A percentile compares a stretch with the other conserved stretches of the same genome.
phyloP scores from a whole-genome alignment of 2,329 filamentous ascomycete genomes.

The Bretziella fagacearum region DNA sequence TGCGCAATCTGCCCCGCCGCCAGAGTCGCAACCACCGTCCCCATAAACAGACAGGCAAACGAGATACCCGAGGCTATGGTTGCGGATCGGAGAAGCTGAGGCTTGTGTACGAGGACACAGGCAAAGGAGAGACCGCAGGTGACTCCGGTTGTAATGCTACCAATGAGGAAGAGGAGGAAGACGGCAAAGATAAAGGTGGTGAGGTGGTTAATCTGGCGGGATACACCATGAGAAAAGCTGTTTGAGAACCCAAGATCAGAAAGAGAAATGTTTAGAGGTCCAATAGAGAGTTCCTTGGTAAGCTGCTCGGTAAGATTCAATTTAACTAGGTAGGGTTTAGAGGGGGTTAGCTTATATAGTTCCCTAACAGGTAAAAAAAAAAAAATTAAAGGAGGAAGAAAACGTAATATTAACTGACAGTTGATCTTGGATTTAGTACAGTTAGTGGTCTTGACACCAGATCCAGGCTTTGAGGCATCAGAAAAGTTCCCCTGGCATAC shows the following conservation, averaged over 20 bases:
- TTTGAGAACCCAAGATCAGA: slow-evolving; percentile 29
- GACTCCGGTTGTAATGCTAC: slow-evolving; percentile 26
- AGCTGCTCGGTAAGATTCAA: slow-evolving; percentile 33
- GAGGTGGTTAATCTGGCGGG: slow-evolving; percentile 31
- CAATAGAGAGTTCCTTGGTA: slow-evolving; percentile 29
- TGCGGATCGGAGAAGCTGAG: slow-evolving; percentile 20
- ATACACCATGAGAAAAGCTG: slow-evolving; percentile 21
- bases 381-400: background rate
- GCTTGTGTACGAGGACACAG: slow-evolving; percentile 6
- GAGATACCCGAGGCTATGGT: slow-evolving; percentile 23
- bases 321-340: slow-evolving; percentile 17
- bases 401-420: slow-evolving; percentile 20
- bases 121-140: slow-evolving; percentile 22
- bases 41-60: slow-evolving; percentile 24
- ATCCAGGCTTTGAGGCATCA: slow-evolving; percentile 20
- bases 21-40: slow-evolving; percentile 28
- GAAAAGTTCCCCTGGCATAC: slow-evolving; percentile 30
- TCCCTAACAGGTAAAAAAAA: background rate
- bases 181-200: slow-evolving; percentile 32
- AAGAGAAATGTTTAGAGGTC: slow-evolving; percentile 29
- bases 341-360: background rate
- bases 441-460: slow-evolving; percentile 27
- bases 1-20: slow-evolving; percentile 25
- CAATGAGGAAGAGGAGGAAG: slow-evolving; percentile 33
- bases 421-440: slow-evolving; percentile 27